Conservation (phyloP, 179 eudicot genomes). For the Gypsophila paniculata region DNA sequence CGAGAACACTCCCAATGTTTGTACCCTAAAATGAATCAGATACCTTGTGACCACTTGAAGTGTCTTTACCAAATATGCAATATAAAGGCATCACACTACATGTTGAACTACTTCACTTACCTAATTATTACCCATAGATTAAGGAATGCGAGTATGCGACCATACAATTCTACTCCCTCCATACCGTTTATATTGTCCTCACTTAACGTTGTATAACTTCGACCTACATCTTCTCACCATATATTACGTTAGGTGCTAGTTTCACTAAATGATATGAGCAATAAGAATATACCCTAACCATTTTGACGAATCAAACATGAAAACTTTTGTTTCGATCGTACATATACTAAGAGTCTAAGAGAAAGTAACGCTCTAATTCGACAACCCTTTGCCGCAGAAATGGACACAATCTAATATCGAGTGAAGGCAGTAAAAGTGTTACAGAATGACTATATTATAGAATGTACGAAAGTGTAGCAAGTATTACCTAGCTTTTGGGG, state of each 20-base stretch:
- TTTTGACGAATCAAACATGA: no score
- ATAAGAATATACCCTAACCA: no score
- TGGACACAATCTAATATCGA: no score
- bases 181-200: no score
- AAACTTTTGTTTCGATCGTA: no score
- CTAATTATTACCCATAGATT: background rate
- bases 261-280: no score
- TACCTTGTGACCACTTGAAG: conserved; percentile 18
- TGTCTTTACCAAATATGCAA: conserved; percentile 3
- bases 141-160: background rate
- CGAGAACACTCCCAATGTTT: conserved; percentile 12
- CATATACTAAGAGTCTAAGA: no score
- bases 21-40: background rate
- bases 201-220: no score
- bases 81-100: conserved; percentile 8
- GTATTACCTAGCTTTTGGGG: conserved; percentile 69
- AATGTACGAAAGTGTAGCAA: background rate
- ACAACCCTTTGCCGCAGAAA: no score
- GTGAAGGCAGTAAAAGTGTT: background rate
- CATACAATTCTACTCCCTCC: background rate
- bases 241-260: no score
- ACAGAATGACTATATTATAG: background rate
- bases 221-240: no score
- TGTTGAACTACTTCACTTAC: conserved; percentile 1
- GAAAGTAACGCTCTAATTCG: no score